A percentile compares a stretch with the other conserved stretches of the same genome.
Evolutionary conservation across 75 land plant genomes (phyloP).

Genomic region (Picea sitchensis): DNA sequence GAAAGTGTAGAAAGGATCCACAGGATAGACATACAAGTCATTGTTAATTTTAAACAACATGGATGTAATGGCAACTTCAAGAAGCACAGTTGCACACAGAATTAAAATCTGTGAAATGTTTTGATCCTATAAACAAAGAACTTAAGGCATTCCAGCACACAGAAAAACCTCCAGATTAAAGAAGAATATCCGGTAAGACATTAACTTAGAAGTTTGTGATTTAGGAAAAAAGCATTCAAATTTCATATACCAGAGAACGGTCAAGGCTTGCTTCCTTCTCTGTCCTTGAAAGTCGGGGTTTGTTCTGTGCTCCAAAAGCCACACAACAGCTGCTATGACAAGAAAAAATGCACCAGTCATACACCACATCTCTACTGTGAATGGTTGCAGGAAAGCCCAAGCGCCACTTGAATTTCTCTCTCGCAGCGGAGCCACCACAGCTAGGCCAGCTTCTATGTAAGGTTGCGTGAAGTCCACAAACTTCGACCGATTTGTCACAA

Average conservation of each 20-base stretch:
- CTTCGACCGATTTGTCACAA: constrained; percentile 27
- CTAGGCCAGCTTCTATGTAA: constrained; percentile 29
- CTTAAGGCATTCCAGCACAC: too few species aligned
- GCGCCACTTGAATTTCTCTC: constrained; percentile 13
- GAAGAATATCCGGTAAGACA: background rate
- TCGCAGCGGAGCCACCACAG: constrained; percentile 16
- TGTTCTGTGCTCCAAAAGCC: constrained; percentile 54
- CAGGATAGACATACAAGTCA: too few species aligned
- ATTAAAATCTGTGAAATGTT: too few species aligned
- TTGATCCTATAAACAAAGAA: too few species aligned
- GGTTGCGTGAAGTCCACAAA: constrained; percentile 48
- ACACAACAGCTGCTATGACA: constrained; percentile 41
- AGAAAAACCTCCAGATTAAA: background rate
- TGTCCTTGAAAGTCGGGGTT: constrained; percentile 55
- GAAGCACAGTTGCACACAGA: too few species aligned
- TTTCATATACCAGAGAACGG: constrained; percentile 31
- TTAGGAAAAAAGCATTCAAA: background rate
- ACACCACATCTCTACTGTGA: constrained; percentile 44
- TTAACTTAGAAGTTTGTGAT: background rate
- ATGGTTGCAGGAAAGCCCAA: constrained; percentile 60
- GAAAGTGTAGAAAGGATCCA: too few species aligned
- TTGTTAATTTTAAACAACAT: too few species aligned
- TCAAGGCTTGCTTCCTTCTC: constrained; percentile 38
- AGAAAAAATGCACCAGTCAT: constrained; percentile 33
- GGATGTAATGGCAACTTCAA: too few species aligned